Conservation (phyloP, 2,329 filamentous ascomycete species). For the Leptographium lundbergii region DNA sequence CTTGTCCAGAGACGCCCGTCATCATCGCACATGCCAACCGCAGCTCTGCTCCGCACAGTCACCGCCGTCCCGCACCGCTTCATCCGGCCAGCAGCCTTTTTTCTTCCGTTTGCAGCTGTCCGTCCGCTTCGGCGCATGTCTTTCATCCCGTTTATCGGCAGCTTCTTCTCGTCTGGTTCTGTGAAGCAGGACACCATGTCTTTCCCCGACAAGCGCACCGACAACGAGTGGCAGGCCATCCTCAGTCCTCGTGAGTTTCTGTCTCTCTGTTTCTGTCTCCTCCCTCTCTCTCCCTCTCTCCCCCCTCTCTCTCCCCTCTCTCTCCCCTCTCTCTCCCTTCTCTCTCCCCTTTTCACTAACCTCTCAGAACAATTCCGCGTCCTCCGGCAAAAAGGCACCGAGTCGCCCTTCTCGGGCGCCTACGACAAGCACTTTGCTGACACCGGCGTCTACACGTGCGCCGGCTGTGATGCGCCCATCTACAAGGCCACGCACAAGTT, state of each 20-base stretch:
- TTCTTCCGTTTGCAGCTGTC: conserved; percentile 28
- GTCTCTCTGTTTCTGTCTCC: background rate
- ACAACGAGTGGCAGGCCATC: conserved; percentile 82
- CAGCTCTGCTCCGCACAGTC: background rate
- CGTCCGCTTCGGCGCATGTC: conserved; percentile 47
- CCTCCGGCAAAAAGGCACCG: conserved; percentile 84
- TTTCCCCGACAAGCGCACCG: conserved; percentile 67
- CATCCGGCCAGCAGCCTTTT: conserved; percentile 28
- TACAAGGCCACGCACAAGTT: conserved; percentile 95
- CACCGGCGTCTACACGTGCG: conserved; percentile 73
- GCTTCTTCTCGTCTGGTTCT: conserved; percentile 55
- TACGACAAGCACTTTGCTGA: conserved; percentile 77
- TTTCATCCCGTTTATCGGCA: conserved; percentile 63
- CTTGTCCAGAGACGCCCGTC: background rate
- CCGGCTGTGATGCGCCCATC: conserved; percentile 72
- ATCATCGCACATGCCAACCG: background rate
- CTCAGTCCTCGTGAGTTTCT: conserved; percentile 42
- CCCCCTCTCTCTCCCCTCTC: no score
- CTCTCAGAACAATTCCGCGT: conserved; percentile 85
- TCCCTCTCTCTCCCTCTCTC: background rate
- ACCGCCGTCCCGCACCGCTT: conserved; percentile 14
- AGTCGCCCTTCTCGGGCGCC: conserved; percentile 64
- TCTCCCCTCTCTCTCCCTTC: background rate
- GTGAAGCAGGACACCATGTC: conserved; percentile 41
- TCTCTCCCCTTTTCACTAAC: background rate